phyloP scores from a whole-genome alignment of 2,329 filamentous ascomycete genomes.

The Myriosclerotinia duriaeana region DNA sequence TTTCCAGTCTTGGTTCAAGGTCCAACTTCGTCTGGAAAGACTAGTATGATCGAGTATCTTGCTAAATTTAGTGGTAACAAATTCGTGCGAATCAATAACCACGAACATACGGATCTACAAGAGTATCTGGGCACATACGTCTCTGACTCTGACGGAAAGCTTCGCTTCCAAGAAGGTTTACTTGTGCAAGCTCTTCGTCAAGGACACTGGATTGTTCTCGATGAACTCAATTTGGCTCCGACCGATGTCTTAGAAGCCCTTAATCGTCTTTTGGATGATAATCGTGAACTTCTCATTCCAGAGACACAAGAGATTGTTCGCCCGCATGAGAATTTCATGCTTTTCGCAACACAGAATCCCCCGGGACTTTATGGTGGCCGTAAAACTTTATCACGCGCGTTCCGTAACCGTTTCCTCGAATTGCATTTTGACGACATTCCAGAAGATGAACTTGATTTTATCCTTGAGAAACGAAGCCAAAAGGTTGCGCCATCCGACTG shows the following conservation, averaged over 20 bases:
- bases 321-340: constrained; percentile 92
- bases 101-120: constrained; percentile 97
- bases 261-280: constrained; percentile 94
- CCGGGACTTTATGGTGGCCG: constrained; percentile 92
- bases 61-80: constrained; percentile 96
- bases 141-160: constrained; percentile 77
- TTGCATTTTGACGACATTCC: constrained; percentile 98
- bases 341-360: constrained; percentile 97
- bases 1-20: constrained; percentile 96
- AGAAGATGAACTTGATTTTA: constrained; percentile 87
- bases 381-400: constrained; percentile 89
- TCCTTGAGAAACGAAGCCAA: constrained; percentile 82
- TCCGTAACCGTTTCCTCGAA: constrained; percentile 95
- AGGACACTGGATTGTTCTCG: constrained; percentile 96
- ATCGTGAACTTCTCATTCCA: constrained; percentile 89
- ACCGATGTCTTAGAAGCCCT: constrained; percentile 96
- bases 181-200: constrained; percentile 88
- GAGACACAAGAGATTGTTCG: constrained; percentile 93
- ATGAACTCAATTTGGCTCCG: constrained; percentile 94
- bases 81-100: constrained; percentile 98
- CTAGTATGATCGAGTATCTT: constrained; percentile 98
- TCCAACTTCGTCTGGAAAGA: constrained; percentile 96
- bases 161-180: constrained; percentile 90
- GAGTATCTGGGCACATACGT: constrained; percentile 96
- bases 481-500: constrained; percentile 89